Evolutionary conservation across 1,284 basidiomycete genomes (phyloP), one percentile per base, ranked within the genome.

Genomic region (Ustilago crameri): DNA sequence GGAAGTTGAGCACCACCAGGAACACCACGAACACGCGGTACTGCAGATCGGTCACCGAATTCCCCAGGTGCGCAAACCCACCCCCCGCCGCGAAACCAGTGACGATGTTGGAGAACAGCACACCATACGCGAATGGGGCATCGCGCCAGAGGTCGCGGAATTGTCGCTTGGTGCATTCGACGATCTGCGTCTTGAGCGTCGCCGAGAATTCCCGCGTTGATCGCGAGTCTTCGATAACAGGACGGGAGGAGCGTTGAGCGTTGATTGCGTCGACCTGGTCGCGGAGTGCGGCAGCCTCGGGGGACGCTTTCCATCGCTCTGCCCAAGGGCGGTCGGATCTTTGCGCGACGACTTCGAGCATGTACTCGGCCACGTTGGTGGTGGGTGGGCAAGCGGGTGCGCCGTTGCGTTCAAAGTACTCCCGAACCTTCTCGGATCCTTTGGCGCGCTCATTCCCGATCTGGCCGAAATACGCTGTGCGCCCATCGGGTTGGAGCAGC

Each of bases 41-140:
- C 60, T 74, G 75, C 24, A 74, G 51, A 26, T 64, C 54, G 9
- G 52, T 61, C 7, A 58, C 44, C 18, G 45, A 50, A 34, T 49
- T 54, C 41, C 67, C 74, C 3, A 74, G 64, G 24, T 71, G 51
- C 0, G 58, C 55, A 44, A 81, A 77, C 4, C 57, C 62, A 34
- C 74, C 76, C 37, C 72, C 74, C 7, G 68, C 67, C 14, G 71
- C 59, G 67, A 83, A 74, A 42, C 82, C 84, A 7, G 83, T 81
- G 30, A 84, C 61, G 14, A 83, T 75, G 65, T 83, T 82, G 10
- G 85, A 83, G 47, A 84, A 84, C 24, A 93, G 76, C 84, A 94
- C 93, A 27, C 91, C 88, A 83, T 90, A 86, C 55, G 93, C 84
- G 79, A 93, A 95, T 0, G 88, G 88, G 3, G 92, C 89, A 62